These are phyloP conservation scores for Pseudotsuga menziesii DNA, from an alignment of 75 land plant genomes.

Conservation along the genomic window DNA sequence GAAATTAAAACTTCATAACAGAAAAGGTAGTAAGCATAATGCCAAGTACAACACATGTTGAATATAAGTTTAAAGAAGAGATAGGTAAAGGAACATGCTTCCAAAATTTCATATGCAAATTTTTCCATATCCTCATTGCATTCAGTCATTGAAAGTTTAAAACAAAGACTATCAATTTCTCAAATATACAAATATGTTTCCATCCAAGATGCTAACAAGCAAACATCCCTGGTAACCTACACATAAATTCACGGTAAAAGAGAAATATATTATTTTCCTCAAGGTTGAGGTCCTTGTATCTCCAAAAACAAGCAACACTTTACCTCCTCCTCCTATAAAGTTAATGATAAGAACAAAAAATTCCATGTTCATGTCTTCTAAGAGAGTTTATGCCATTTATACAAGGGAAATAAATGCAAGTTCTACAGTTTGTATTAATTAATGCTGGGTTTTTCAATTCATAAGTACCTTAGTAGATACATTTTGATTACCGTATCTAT, in stretches of 20 bases:
- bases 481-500: conserved; percentile 96
- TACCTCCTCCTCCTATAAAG: not conserved
- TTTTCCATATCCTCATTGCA: conserved; percentile 62
- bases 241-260: not conserved
- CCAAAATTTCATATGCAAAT: conserved; percentile 64
- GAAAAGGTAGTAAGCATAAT: not conserved
- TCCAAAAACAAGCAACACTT: not conserved
- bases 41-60: not conserved
- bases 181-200: conserved; percentile 82
- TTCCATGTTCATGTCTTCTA: too few relatives aligned
- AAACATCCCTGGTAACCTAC: conserved; percentile 90
- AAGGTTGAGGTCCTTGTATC: not conserved
- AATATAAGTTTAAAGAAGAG: not conserved
- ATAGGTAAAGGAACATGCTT: conserved; percentile 38
- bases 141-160: conserved; percentile 83
- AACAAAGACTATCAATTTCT: conserved; percentile 83
- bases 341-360: not conserved
- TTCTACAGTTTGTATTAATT: too few relatives aligned
- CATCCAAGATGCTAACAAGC: conserved; percentile 87
- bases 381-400: not conserved
- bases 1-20: not conserved
- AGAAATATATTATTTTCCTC: not conserved
- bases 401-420: too few relatives aligned
- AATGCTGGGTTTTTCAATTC: too few relatives aligned
- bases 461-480: conserved; percentile 47